Base-by-base conservation (phyloP, 345 rosid species). In the Populus tremula region DNA sequence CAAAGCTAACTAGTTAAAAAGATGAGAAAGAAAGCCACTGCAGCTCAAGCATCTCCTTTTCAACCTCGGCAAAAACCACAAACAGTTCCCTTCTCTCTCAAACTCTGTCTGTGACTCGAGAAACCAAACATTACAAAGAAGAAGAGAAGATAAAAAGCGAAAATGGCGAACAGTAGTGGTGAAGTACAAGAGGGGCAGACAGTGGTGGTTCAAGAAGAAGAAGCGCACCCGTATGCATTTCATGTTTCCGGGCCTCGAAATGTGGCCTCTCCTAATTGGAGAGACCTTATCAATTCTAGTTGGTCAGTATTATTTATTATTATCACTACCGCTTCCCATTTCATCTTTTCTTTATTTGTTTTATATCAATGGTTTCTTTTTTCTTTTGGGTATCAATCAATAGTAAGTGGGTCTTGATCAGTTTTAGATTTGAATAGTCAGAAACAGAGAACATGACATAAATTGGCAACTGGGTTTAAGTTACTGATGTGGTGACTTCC, bases 181-280 rank as follows among this genome's bases (percentile, higher is more conserved):
- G 70, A 36, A 67, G 13, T 38, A 36, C 27, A 36, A 38, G 23
- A 31, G 41, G n/a, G 45, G 50, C 67, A 2, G 29, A 21, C 5
- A 21, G n/a, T 56, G 77, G 75, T 70, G 43, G 62, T 71, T 70
- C 84, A 39, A n/a, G 86, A 77, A 23, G 89, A 86, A 27, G 86
- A 81, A 59, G 87, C 93, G 71, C 98, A 96, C 77, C 98, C 98
- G 5, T 94, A 92, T 67, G 95, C 98, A 31, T 96, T 94, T 82
- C 93, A 92, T 49, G 97, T 96, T 6, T 94, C 97, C 1, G 98
- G 98, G 6, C 99, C 98, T 61, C 90, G 98, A 23, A 96, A 96
- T 76, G 87, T 92, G 0, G 85, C 91, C 82, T 84, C 92, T 65
- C 97, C 98, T 53, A 96, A 90, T 47, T 96, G 99, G 98, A 90